Evolutionary conservation across 768 basidiomycete genomes (phyloP).

Genomic region (Nidularia pulvinata): DNA sequence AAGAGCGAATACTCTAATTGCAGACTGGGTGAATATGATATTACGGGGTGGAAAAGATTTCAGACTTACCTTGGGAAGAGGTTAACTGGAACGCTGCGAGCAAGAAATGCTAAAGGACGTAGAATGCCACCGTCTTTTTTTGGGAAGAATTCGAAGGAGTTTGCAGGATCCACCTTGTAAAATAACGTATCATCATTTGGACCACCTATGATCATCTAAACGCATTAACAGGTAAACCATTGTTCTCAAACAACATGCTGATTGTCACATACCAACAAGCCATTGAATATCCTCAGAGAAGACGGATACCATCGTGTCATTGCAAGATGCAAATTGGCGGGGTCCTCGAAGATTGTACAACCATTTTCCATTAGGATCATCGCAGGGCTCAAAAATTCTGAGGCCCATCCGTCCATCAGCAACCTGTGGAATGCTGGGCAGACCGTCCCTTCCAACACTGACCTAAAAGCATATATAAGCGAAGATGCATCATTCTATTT

Average conservation of each 20-base stretch:
- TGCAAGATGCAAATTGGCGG: slow-evolving; percentile 25
- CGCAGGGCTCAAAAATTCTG: slow-evolving; percentile 36
- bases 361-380: slow-evolving; percentile 19
- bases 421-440: slow-evolving; percentile 20
- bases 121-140: slow-evolving; percentile 33
- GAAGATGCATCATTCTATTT: slow-evolving; percentile 3
- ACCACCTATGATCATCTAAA: slow-evolving; percentile 18
- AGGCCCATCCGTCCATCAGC: slow-evolving; percentile 31
- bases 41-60: slow-evolving; percentile 3
- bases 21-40: slow-evolving; percentile 11
- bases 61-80: slow-evolving; percentile 23
- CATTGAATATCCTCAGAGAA: slow-evolving; percentile 28
- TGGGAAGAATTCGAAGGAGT: slow-evolving; percentile 35
- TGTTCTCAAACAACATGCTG: not conserved
- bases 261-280: slow-evolving; percentile 29
- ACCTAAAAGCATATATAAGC: slow-evolving; percentile 9
- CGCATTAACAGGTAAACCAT: not conserved
- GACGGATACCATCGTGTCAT: slow-evolving; percentile 40
- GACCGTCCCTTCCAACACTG: slow-evolving; percentile 25
- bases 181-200: slow-evolving; percentile 39
- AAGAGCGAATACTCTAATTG: slow-evolving; percentile 27
- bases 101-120: slow-evolving; percentile 20
- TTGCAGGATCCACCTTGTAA: slow-evolving; percentile 64
- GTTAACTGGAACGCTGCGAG: slow-evolving; percentile 21
- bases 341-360: slow-evolving; percentile 34